phyloP scores from a whole-genome alignment of 306 rosid species.

The Chamaecrista fasciculata region DNA sequence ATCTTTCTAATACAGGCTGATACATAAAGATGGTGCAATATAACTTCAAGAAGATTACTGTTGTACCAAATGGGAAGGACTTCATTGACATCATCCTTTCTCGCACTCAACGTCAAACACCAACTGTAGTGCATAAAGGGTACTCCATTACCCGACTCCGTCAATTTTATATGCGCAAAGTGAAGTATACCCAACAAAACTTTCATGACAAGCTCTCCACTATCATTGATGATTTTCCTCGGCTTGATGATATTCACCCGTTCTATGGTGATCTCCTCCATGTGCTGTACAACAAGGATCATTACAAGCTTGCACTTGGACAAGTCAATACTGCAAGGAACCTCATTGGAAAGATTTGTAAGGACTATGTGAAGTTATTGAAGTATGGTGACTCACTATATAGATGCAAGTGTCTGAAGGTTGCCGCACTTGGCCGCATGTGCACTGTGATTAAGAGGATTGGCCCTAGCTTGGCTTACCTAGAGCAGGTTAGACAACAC shows the following conservation, averaged over 20 bases:
- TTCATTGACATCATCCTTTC: constrained; percentile 76
- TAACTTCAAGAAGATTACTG: constrained; percentile 85
- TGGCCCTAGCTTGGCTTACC: constrained; percentile 86
- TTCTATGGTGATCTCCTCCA: constrained; percentile 85
- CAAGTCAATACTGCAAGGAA: constrained; percentile 86
- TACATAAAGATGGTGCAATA: constrained; percentile 64
- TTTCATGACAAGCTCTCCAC: constrained; percentile 76
- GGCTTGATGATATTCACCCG: constrained; percentile 76
- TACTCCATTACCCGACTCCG: constrained; percentile 76
- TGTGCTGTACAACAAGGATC: constrained; percentile 87
- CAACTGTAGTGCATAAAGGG: constrained; percentile 88
- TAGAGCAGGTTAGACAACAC: constrained; percentile 86
- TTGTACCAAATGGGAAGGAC: constrained; percentile 87
- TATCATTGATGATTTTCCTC: constrained; percentile 79
- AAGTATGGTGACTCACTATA: constrained; percentile 87
- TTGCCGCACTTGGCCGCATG: constrained; percentile 94
- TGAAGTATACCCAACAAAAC: constrained; percentile 72
- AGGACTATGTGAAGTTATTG: constrained; percentile 72
- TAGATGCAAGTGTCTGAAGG: constrained; percentile 76
- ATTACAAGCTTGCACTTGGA: constrained; percentile 94
- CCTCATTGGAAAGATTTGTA: constrained; percentile 71
- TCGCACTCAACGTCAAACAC: constrained; percentile 86
- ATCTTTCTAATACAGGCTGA: not conserved
- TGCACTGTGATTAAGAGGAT: constrained; percentile 85
- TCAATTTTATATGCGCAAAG: constrained; percentile 85